Evolutionary conservation across 2,329 filamentous ascomycete genomes (phyloP), one percentile per base, ranked within the genome.

Genomic region (Talaromyces sp.): DNA sequence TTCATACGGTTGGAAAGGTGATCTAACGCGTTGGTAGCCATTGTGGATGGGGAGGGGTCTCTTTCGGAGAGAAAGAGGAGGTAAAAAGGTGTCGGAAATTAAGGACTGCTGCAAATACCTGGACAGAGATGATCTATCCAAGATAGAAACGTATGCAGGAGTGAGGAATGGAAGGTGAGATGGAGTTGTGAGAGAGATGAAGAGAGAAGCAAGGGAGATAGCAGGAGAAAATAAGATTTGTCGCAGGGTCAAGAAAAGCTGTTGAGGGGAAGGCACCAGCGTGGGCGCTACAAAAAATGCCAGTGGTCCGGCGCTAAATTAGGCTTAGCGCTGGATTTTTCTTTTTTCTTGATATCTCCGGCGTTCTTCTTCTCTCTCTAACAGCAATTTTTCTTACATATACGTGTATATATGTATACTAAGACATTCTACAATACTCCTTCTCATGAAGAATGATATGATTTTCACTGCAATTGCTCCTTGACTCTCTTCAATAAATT

Each of bases 1-100:
- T 87, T 84, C 74, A 88, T 89, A 79, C 91, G 89, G 76, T 91
- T 88, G 77, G 88, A 87, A 78, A 97, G 88, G 82, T 97, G 93
- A 80, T 96, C 91, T 78, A 95, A 86, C 79, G 93, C 90, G 25
- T 56, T 66, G 60, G 66, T 58, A 60, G 66, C 66, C 66, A 67
- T 67, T 40, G 40, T 59, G 58, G 17, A 62, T 43, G 27, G 27
- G 27, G 13, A 36, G 27, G 13, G 25, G 19, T 49, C 31, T 54
- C 15, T 19, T 54, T 25, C n/a, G 62, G 27, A 22, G 38, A 19
- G n/a, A 3, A 36, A 40, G 40, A 54, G n/a, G 6, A 64, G 56
- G 11, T 7, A 17, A 17, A 27, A 49, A 15, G 38, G 8, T 43
- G 40, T 6, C 5, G 19, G 45, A n/a, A 19, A 45, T 19, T 19